Evolutionary conservation across 352 stramenopile genomes (phyloP).

Genomic region (Phytophthora crassamura): DNA sequence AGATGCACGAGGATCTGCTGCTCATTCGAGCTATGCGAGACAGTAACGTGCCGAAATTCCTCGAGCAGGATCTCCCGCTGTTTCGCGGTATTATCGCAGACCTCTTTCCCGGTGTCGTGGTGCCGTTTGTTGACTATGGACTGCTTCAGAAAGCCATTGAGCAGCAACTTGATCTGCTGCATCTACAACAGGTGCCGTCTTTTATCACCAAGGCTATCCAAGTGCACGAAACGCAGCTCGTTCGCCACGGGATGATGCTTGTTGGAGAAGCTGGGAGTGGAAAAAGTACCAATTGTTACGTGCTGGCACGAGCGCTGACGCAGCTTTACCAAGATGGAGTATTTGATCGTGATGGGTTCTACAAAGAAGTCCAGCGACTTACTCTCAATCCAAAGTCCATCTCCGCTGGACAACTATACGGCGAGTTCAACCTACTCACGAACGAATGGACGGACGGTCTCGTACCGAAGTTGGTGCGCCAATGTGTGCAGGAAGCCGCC

Average conservation of each 20-base stretch:
- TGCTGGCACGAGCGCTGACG: constrained; percentile 76
- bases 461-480: constrained; percentile 93
- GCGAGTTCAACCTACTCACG: constrained; percentile 94
- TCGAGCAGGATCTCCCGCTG: constrained; percentile 94
- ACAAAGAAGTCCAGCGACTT: constrained; percentile 87
- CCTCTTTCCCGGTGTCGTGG: constrained; percentile 93
- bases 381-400: constrained; percentile 97
- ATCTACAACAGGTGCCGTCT: constrained; percentile 85
- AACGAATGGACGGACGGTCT: constrained; percentile 95
- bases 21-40: constrained; percentile 97
- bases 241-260: constrained; percentile 95
- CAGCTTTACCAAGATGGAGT: constrained; percentile 83
- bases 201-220: constrained; percentile 91
- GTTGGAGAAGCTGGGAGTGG: constrained; percentile 91
- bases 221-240: constrained; percentile 91
- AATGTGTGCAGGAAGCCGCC: constrained; percentile 81
- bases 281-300: constrained; percentile 88
- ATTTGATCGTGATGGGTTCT: constrained; percentile 86
- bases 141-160: constrained; percentile 91
- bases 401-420: constrained; percentile 95
- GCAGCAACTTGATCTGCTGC: constrained; percentile 71
- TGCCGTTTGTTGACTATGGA: constrained; percentile 95
- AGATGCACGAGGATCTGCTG: constrained; percentile 94
- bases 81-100: constrained; percentile 95
- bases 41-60: constrained; percentile 96